A percentile compares a stretch with the other conserved stretches of the same genome.
Evolutionary conservation across 2,329 filamentous ascomycete genomes (phyloP).

Genomic region (Drechslerella stenobrocha): DNA sequence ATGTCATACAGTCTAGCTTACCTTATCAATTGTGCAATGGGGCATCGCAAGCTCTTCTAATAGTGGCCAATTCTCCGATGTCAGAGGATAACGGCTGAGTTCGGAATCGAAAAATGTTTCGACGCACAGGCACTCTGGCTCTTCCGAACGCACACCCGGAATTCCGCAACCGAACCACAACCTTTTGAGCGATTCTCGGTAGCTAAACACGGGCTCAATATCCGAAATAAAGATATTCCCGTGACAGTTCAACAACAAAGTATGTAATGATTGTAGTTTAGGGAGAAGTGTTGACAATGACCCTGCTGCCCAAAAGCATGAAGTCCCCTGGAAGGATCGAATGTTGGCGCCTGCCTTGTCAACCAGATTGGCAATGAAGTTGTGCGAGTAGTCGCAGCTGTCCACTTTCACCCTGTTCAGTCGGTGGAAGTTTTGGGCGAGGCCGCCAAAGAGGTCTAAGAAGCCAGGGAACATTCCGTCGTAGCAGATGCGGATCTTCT

Average conservation of each 20-base stretch:
- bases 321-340: constrained; percentile 5
- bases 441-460: constrained; percentile 13
- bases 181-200: constrained; percentile 14
- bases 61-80: constrained; percentile 13
- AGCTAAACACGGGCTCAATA: constrained; percentile 6
- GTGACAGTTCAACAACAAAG: constrained; percentile 3
- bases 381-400: constrained; percentile 1
- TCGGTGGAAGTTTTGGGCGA: constrained; percentile 13
- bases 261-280: constrained; percentile 9
- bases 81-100: constrained; percentile 9
- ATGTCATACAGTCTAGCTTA: constrained; percentile 1
- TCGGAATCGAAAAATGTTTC: constrained; percentile 16
- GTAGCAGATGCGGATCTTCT: constrained; percentile 7
- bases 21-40: constrained; percentile 13
- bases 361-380: background rate
- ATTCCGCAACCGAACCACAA: constrained; percentile 27
- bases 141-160: background rate
- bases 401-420: constrained; percentile 16
- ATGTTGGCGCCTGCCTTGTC: constrained; percentile 13
- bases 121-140: background rate
- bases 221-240: constrained; percentile 10
- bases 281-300: background rate
- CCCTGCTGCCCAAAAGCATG: constrained; percentile 1
- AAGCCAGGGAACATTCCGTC: constrained; percentile 11
- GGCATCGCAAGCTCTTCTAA: constrained; percentile 33